Percentiles rank a stretch among this genome's conserved stretches.
Evolutionary conservation across 208 protist genomes (phyloP).

Genomic region (Endotrypanum monterogeii): DNA sequence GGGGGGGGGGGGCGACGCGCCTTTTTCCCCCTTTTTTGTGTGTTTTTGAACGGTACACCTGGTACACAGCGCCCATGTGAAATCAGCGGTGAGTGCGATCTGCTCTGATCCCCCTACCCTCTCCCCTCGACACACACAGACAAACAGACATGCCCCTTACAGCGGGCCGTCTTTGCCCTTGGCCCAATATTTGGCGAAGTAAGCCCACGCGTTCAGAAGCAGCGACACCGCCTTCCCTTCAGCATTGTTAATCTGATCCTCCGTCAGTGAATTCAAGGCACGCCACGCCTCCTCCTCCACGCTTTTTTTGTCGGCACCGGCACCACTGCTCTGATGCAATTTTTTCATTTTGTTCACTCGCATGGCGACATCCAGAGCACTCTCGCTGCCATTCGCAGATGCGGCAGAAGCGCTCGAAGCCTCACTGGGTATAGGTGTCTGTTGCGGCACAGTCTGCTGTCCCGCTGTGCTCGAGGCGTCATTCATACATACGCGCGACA

Average conservation of each 20-base stretch:
- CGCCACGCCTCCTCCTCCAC: conserved; percentile 82
- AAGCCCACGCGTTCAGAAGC: conserved; percentile 91
- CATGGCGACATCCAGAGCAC: conserved; percentile 87
- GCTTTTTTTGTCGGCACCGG: conserved; percentile 53
- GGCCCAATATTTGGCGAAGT: conserved; percentile 92
- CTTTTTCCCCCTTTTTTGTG: no score
- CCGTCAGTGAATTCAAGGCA: conserved; percentile 74
- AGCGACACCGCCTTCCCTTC: conserved; percentile 89
- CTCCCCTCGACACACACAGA: neutral
- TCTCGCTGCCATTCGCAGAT: conserved; percentile 31
- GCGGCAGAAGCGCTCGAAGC: conserved; percentile 7
- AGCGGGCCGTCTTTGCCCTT: conserved; percentile 84
- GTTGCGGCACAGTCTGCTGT: neutral
- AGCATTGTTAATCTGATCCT: conserved; percentile 84
- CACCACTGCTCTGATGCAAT: conserved; percentile 69
- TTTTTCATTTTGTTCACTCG: conserved; percentile 87
- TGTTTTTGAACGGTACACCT: no score
- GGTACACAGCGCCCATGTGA: no score
- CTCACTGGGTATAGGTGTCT: conserved; percentile 1
- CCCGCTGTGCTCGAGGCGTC: conserved; percentile 6
- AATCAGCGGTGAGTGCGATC: neutral
- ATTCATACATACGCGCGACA: conserved; percentile 1
- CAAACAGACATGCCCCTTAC: neutral
- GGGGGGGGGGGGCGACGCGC: no score
- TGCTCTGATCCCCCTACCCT: neutral